Evolutionary conservation across 2,329 filamentous ascomycete genomes (phyloP).

Genomic region (Rhynchosporium graminicola): DNA sequence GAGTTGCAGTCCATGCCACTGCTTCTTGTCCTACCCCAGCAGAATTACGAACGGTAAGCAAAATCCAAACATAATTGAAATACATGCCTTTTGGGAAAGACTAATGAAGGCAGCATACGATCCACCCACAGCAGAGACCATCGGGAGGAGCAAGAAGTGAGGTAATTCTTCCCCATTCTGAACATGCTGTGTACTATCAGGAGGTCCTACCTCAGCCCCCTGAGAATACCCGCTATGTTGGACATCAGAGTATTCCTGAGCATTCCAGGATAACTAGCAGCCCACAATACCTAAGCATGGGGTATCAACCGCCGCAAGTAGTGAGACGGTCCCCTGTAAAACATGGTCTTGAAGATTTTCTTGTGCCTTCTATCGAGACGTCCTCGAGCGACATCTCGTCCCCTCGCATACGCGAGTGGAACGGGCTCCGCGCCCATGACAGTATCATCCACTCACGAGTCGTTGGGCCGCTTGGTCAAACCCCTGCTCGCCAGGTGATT

Average conservation of each 20-base stretch:
- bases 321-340: conserved; percentile 35
- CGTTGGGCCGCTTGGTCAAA: conserved; percentile 27
- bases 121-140: conserved; percentile 27
- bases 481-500: conserved; percentile 37
- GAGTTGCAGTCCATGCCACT: background rate
- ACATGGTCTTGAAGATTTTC: conserved; percentile 38
- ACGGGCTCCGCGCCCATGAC: conserved; percentile 20
- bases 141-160: conserved; percentile 30
- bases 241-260: conserved; percentile 27
- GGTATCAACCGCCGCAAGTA: conserved; percentile 36
- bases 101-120: conserved; percentile 31
- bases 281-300: conserved; percentile 23
- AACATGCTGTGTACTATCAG: conserved; percentile 31
- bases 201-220: conserved; percentile 21
- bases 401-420: conserved; percentile 29
- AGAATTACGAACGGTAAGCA: conserved; percentile 20
- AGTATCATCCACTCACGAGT: conserved; percentile 24
- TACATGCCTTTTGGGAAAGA: conserved; percentile 12
- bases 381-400: conserved; percentile 32
- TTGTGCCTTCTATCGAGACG: conserved; percentile 41
- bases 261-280: conserved; percentile 19
- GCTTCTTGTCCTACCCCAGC: background rate
- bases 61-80: background rate
- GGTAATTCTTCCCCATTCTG: conserved; percentile 33
- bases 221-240: background rate